Conservation (phyloP, 495 filamentous ascomycete species). For the Penicillium paradoxum region DNA sequence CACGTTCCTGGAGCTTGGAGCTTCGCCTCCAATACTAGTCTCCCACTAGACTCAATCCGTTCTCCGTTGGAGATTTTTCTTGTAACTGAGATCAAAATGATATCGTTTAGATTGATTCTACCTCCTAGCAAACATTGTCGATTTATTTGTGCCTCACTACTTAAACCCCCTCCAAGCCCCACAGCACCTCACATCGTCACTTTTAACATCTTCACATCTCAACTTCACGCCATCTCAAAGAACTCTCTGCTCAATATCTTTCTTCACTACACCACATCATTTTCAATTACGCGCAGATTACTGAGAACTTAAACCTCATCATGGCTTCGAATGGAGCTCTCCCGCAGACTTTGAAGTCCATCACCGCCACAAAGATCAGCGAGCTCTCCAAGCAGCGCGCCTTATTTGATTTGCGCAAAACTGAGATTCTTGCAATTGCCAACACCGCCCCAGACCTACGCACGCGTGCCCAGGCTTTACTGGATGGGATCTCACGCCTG, state of each 20-base stretch:
- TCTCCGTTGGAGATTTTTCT: not conserved
- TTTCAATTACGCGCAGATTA: not conserved
- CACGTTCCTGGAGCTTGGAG: not conserved
- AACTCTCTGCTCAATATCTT: not conserved
- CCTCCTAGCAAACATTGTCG: not conserved
- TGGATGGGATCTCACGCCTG: slow-evolving; percentile 38
- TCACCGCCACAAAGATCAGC: slow-evolving; percentile 59
- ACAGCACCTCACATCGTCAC: not conserved
- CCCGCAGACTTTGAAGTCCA: slow-evolving; percentile 59
- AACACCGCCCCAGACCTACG: slow-evolving; percentile 23
- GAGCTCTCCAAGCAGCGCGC: slow-evolving; percentile 56
- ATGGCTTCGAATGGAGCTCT: slow-evolving; percentile 38
- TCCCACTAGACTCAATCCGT: not conserved
- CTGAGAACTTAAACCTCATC: not conserved
- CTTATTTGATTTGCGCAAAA: slow-evolving; percentile 43
- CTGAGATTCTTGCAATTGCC: slow-evolving; percentile 29
- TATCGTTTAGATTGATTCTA: not conserved
- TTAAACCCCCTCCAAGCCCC: not conserved
- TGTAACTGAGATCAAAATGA: not conserved
- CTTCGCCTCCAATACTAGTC: not conserved
- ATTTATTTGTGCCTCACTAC: not conserved
- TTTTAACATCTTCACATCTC: not conserved
- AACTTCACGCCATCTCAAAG: not conserved
- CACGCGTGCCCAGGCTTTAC: slow-evolving; percentile 26
- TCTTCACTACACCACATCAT: not conserved